Conservation (phyloP, 1,139 yeast genomes). For the Magnusiomyces tetraspermus region DNA sequence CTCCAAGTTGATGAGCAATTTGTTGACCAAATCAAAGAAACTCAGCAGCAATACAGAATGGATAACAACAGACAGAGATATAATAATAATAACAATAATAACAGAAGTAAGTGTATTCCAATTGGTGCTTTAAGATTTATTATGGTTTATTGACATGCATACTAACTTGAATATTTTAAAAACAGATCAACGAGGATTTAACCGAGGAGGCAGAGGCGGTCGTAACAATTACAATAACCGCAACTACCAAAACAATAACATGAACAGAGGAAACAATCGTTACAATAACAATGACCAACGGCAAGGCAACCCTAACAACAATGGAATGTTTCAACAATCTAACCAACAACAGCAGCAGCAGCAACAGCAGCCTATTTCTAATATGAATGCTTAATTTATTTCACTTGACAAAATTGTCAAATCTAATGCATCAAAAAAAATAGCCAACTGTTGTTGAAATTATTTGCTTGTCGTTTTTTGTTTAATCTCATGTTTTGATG, state of each 20-base stretch:
- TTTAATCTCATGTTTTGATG: not conserved
- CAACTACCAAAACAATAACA: not conserved
- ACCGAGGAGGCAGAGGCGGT: not conserved
- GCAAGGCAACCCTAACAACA: too few species aligned
- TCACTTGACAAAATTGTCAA: too few species aligned
- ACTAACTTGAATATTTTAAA: not conserved
- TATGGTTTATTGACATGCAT: not conserved
- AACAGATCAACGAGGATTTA: not conserved
- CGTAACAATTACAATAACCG: not conserved
- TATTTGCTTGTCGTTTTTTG: too few species aligned
- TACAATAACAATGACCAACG: not conserved
- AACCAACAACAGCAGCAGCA: not conserved
- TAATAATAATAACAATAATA: constrained; percentile 26
- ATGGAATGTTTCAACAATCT: not conserved
- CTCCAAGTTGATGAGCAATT: constrained; percentile 49
- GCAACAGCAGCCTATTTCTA: not conserved
- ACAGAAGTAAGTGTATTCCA: too few species aligned
- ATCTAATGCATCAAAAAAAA: too few species aligned
- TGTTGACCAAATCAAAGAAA: constrained; percentile 56
- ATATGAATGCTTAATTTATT: not conserved
- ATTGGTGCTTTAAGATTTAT: too few species aligned
- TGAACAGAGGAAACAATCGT: not conserved
- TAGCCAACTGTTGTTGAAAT: too few species aligned
- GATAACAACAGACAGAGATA: constrained; percentile 28
- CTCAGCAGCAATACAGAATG: constrained; percentile 50